phyloP scores from a whole-genome alignment of 768 basidiomycete genomes.

The Kwoniella dejecticola region DNA sequence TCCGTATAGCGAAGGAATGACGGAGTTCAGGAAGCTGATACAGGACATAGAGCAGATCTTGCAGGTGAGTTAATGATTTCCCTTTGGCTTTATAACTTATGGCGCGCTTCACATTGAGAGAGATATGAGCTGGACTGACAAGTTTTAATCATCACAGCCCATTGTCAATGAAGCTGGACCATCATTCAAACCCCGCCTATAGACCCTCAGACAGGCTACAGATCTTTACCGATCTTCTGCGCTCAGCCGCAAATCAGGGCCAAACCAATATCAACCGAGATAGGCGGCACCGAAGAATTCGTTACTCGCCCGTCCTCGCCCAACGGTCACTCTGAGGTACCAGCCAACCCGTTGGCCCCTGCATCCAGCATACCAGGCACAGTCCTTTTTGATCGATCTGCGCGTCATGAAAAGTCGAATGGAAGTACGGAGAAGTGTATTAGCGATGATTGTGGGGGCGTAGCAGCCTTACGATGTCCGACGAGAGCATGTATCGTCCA shows the following conservation, averaged over 20 bases:
- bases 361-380: slow-evolving; percentile 18
- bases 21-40: slow-evolving; percentile 63
- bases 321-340: too few relatives aligned
- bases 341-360: slow-evolving; percentile 1
- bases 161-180: slow-evolving; percentile 24
- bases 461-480: slow-evolving; percentile 47
- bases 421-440: slow-evolving; percentile 14
- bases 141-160: too few relatives aligned
- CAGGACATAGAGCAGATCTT: slow-evolving; percentile 66
- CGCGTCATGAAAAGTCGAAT: slow-evolving; percentile 3
- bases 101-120: too few relatives aligned
- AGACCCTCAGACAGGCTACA: slow-evolving; percentile 61
- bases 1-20: slow-evolving; percentile 46
- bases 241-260: slow-evolving; percentile 72
- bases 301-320: slow-evolving; percentile 21
- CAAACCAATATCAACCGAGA: slow-evolving; percentile 29
- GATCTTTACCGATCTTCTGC: slow-evolving; percentile 68
- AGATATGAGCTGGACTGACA: too few relatives aligned
- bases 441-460: slow-evolving; percentile 31
- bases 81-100: too few relatives aligned
- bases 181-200: slow-evolving; percentile 58
- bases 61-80: slow-evolving; percentile 61
- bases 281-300: slow-evolving; percentile 27
- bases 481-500: slow-evolving; percentile 50
- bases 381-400: background rate